Percentiles rank a stretch among this genome's conserved stretches.
phyloP scores from a whole-genome alignment of 306 rosid genomes.

The Citrullus colocynthis region DNA sequence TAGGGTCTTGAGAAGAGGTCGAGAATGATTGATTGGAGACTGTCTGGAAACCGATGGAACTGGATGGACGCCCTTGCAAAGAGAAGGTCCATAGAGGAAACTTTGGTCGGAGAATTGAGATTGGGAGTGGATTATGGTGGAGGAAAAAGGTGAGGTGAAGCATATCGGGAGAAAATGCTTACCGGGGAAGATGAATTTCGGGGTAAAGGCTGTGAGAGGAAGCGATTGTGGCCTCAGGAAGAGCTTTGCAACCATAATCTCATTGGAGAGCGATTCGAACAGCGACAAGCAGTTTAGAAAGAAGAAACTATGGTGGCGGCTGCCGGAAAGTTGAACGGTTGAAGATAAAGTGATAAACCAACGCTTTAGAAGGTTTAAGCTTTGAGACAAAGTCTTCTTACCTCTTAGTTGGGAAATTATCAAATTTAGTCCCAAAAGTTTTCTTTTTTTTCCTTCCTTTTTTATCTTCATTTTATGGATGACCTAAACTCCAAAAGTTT shows the following conservation, averaged over 20 bases:
- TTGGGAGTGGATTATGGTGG: conserved; percentile 6
- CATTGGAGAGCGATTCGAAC: neutral
- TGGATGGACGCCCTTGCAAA: conserved; percentile 29
- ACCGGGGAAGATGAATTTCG: conserved; percentile 15
- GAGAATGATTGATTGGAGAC: conserved; percentile 12
- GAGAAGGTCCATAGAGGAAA: conserved; percentile 67
- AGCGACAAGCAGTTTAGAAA: too few species aligned
- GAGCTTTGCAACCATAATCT: conserved; percentile 8
- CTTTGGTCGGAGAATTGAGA: conserved; percentile 8
- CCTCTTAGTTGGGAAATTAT: too few species aligned
- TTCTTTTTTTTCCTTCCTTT: too few species aligned
- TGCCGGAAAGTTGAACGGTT: too few species aligned
- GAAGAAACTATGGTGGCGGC: too few species aligned
- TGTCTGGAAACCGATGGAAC: neutral
- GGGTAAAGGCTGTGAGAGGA: conserved; percentile 14
- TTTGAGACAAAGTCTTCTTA: too few species aligned
- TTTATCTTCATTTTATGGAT: too few species aligned
- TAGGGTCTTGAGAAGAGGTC: neutral
- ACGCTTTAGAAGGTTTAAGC: too few species aligned
- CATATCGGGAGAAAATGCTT: conserved; percentile 6
- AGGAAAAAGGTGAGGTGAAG: conserved; percentile 15
- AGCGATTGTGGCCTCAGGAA: conserved; percentile 23
- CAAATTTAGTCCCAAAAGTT: too few species aligned
- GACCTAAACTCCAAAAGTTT: too few species aligned
- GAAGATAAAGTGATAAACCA: neutral